Conservation (phyloP, 331 rosid species). For the Malus hybrid region DNA sequence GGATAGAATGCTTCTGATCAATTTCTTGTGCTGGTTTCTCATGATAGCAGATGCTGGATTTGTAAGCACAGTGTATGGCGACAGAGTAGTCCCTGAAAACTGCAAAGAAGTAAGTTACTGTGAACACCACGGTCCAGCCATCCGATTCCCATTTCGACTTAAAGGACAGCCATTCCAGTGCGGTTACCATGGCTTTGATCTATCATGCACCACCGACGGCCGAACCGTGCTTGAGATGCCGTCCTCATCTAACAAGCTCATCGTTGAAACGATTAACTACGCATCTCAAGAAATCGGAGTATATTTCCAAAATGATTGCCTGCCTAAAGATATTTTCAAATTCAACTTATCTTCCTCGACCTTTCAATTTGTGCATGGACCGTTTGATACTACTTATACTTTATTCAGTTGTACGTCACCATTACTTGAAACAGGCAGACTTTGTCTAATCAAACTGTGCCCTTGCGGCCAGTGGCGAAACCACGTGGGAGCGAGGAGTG, state of each 20-base stretch:
- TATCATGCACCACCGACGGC: constrained; percentile 6
- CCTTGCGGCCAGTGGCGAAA: too few species aligned
- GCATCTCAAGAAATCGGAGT: background rate
- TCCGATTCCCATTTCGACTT: constrained; percentile 10
- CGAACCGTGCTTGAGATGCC: constrained; percentile 19
- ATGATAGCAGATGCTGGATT: too few species aligned
- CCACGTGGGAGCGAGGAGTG: too few species aligned
- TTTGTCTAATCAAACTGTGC: background rate
- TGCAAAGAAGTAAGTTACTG: background rate
- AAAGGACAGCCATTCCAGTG: constrained; percentile 15
- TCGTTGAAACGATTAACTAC: constrained; percentile 16
- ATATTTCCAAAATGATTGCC: too few species aligned
- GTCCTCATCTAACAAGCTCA: background rate
- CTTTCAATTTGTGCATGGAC: background rate
- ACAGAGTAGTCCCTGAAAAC: background rate
- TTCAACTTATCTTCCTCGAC: background rate
- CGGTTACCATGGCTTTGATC: constrained; percentile 12
- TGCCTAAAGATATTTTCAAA: rapidly evolving
- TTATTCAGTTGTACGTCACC: background rate
- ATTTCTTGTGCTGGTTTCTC: background rate
- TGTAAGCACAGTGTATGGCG: background rate
- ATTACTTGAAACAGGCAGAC: too few species aligned
- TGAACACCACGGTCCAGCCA: background rate
- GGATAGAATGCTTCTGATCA: background rate
- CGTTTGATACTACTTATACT: background rate